Percentiles rank a stretch among this genome's conserved stretches.
Conservation (phyloP, 169 alveolate species). For the Nephromyces sp. region DNA sequence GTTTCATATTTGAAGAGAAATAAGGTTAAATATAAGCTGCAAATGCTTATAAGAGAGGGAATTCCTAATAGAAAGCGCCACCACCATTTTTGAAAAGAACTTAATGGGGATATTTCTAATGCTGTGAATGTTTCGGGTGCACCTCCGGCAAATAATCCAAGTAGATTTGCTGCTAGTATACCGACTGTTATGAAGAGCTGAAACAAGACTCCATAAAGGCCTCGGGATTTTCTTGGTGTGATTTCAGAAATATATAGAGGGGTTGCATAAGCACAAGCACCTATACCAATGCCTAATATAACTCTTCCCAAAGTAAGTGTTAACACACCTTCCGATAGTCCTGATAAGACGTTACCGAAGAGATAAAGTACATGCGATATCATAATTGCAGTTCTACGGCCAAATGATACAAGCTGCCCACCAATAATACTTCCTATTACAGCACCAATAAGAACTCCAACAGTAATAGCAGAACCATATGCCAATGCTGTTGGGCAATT, state of each 20-base stretch:
- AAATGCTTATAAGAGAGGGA: not conserved
- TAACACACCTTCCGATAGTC: conserved; percentile 23
- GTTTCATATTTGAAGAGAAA: conserved; percentile 28
- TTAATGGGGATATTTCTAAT: not conserved
- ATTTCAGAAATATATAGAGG: conserved; percentile 68
- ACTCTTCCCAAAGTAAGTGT: conserved; percentile 56
- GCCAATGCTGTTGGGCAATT: conserved; percentile 6
- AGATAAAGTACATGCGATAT: conserved; percentile 11
- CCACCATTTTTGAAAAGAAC: conserved; percentile 27
- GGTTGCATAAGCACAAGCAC: conserved; percentile 55
- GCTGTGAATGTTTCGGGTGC: conserved; percentile 21
- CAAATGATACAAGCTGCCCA: conserved; percentile 17
- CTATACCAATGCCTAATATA: conserved; percentile 62
- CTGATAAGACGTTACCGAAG: conserved; percentile 21
- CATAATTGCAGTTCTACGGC: conserved; percentile 25
- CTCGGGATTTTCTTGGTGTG: conserved; percentile 56
- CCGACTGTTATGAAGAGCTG: conserved; percentile 67
- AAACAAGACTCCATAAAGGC: conserved; percentile 52
- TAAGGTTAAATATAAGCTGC: conserved; percentile 1
- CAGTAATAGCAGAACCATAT: conserved; percentile 28
- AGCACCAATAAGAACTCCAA: conserved; percentile 21
- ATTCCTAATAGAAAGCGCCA: conserved; percentile 38
- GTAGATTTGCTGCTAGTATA: conserved; percentile 47
- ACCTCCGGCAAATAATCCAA: conserved; percentile 47
- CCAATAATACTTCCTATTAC: conserved; percentile 32